Conservation (phyloP, 148 eudicot genomes). For the Polygonum maritimum region DNA sequence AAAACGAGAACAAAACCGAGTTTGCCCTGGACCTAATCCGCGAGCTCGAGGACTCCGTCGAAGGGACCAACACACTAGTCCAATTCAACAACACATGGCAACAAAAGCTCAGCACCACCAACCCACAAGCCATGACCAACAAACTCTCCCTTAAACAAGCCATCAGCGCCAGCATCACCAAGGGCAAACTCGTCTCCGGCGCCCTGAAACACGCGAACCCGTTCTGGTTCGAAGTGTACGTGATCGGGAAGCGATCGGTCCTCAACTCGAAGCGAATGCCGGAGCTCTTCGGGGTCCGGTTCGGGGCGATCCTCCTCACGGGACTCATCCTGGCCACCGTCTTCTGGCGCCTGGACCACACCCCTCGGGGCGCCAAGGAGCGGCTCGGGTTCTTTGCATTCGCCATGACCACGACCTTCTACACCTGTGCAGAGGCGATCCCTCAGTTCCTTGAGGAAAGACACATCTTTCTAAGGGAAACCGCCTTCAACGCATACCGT, state of each 20-base stretch:
- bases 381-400: constrained; percentile 50
- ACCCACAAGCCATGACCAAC: neutral
- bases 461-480: constrained; percentile 52
- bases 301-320: constrained; percentile 36
- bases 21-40: constrained; percentile 69
- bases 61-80: constrained; percentile 38
- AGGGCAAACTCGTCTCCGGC: constrained; percentile 71
- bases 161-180: constrained; percentile 65
- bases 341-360: constrained; percentile 33
- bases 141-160: constrained; percentile 43
- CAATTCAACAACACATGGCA: constrained; percentile 57
- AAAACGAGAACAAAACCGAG: constrained; percentile 52
- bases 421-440: constrained; percentile 57
- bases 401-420: constrained; percentile 56
- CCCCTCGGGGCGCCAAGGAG: constrained; percentile 44
- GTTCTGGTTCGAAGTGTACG: constrained; percentile 40
- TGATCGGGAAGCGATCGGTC: constrained; percentile 41
- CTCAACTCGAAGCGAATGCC: constrained; percentile 37
- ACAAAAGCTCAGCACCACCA: constrained; percentile 2
- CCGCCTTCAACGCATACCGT: constrained; percentile 52
- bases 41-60: constrained; percentile 47
- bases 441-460: constrained; percentile 42
- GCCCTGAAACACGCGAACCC: constrained; percentile 41
- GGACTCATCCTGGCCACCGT: constrained; percentile 46
- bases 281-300: constrained; percentile 37